Evolutionary conservation across 345 rosid species (phyloP).

Genomic region (Rhodamnia argentea): DNA sequence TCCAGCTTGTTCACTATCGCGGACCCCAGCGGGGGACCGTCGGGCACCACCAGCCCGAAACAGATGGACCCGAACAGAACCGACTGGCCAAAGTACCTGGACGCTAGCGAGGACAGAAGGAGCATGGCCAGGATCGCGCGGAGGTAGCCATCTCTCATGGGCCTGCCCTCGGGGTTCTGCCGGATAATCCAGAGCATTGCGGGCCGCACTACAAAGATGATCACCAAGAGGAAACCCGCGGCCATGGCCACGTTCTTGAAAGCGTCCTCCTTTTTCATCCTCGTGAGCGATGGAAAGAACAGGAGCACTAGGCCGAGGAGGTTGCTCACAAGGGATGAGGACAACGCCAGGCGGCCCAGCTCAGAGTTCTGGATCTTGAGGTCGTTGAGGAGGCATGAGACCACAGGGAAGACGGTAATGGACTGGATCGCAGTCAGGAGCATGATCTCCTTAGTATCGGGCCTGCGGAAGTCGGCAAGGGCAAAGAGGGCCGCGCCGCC

Average conservation of each 20-base stretch:
- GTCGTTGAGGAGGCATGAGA: slow-evolving; percentile 30
- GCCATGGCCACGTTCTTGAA: neutral
- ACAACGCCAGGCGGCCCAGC: slow-evolving; percentile 29
- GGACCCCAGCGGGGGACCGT: slow-evolving; percentile 34
- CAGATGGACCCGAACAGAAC: slow-evolving; percentile 9
- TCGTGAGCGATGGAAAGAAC: neutral
- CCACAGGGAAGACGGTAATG: slow-evolving; percentile 26
- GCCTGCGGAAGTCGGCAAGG: neutral
- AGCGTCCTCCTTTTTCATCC: slow-evolving; percentile 4
- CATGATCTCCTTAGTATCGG: neutral
- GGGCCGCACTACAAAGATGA: slow-evolving; percentile 8
- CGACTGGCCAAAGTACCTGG: slow-evolving; percentile 12
- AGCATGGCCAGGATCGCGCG: slow-evolving; percentile 4
- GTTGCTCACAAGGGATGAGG: slow-evolving; percentile 27
- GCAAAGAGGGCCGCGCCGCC: neutral
- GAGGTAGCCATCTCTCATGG: slow-evolving; percentile 17
- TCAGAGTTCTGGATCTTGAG: slow-evolving; percentile 37
- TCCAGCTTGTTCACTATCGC: slow-evolving; percentile 24
- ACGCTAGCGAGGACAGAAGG: slow-evolving; percentile 3
- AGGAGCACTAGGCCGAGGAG: slow-evolving; percentile 9
- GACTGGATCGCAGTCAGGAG: slow-evolving; percentile 1
- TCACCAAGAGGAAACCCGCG: neutral
- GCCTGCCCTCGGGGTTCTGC: slow-evolving; percentile 17
- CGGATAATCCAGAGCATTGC: slow-evolving; percentile 11
- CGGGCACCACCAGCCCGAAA: slow-evolving; percentile 27